A percentile compares a stretch with the other conserved stretches of the same genome.
phyloP scores from a whole-genome alignment of 2,329 filamentous ascomycete genomes.

The Alternaria ethzedia region DNA sequence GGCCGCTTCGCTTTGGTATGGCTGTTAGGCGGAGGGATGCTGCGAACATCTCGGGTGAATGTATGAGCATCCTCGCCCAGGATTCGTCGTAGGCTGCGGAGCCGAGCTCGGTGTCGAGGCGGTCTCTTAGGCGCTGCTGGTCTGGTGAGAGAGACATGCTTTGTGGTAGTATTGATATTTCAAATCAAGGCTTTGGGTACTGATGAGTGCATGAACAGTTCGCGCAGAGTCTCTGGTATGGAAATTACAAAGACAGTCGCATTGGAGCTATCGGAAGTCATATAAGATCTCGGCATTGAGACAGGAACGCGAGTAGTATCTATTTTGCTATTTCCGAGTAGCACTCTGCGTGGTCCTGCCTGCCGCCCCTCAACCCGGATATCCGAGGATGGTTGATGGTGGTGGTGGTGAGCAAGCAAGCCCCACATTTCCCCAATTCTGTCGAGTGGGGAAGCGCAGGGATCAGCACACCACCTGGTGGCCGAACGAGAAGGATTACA shows the following conservation, averaged over 20 bases:
- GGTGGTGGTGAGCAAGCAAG: neutral
- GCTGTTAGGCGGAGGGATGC: conserved; percentile 33
- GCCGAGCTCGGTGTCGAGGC: conserved; percentile 33
- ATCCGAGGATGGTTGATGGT: conserved; percentile 1
- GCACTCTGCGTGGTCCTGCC: rapidly evolving
- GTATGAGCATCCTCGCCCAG: conserved; percentile 36
- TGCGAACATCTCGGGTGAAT: conserved; percentile 40
- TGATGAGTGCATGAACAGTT: neutral
- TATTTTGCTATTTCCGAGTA: neutral
- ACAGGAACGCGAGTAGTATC: neutral
- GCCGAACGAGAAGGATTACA: neutral
- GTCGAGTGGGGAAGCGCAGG: conserved; percentile 12
- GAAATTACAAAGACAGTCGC: too few species aligned
- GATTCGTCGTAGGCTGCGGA: conserved; percentile 29
- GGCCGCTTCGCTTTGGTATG: conserved; percentile 38
- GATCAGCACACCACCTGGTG: neutral
- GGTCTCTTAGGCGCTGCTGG: conserved; percentile 31
- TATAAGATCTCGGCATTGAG: neutral
- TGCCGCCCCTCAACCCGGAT: neutral
- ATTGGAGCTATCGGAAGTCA: too few species aligned
- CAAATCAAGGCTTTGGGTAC: neutral
- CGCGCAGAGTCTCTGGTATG: too few species aligned
- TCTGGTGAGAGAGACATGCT: conserved; percentile 28
- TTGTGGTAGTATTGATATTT: too few species aligned
- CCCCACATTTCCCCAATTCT: conserved; percentile 18